phyloP scores from a whole-genome alignment of 2,329 filamentous ascomycete species.

The Calonectria naviculata region DNA sequence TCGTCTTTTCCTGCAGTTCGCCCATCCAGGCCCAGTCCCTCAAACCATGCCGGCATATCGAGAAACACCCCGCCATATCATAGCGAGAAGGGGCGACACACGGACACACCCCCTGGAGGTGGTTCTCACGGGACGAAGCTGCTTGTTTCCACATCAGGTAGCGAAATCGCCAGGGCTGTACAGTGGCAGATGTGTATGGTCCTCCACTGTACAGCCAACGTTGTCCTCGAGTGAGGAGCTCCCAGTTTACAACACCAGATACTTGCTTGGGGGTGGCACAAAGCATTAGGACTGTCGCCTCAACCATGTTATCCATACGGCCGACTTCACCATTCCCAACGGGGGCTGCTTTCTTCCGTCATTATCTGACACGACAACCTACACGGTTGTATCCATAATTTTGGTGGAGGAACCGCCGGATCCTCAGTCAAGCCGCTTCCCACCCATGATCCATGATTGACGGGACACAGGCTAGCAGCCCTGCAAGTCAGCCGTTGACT shows the following conservation, averaged over 20 bases:
- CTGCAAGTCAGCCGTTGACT: not conserved
- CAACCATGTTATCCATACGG: not conserved
- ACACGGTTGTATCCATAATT: slow-evolving; percentile 1
- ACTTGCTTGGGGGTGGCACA: not conserved
- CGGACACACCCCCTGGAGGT: not conserved
- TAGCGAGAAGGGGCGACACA: not conserved
- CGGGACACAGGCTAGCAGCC: not conserved
- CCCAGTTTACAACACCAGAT: not conserved
- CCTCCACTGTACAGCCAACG: not conserved
- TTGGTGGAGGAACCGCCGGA: not conserved
- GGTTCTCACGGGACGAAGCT: not conserved
- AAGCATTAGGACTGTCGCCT: not conserved
- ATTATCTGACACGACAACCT: slow-evolving; percentile 5
- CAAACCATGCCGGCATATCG: slow-evolving; percentile 17
- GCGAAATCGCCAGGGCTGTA: not conserved
- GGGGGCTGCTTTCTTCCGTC: not conserved
- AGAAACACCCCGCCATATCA: slow-evolving; percentile 15
- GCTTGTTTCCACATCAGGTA: not conserved
- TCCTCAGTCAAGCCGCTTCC: not conserved
- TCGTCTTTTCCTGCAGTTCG: not conserved
- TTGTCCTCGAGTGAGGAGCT: not conserved
- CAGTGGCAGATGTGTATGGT: not conserved
- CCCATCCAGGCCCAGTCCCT: slow-evolving; percentile 7
- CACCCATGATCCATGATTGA: not conserved
- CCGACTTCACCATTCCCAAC: not conserved